Conservation (phyloP, 257 asterid genomes). For the Nemophila menziesii region DNA sequence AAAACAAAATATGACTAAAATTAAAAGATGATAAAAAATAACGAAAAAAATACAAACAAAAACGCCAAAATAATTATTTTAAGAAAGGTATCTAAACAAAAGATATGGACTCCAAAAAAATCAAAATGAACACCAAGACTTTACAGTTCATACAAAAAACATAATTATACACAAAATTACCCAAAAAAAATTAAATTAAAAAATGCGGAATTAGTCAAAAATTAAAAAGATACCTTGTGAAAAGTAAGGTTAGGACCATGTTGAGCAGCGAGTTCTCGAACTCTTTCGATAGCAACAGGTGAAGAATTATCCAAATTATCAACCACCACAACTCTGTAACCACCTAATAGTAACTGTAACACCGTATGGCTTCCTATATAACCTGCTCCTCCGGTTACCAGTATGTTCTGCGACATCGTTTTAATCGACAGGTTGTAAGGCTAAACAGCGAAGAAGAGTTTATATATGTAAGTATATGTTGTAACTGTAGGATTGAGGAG, state of each 20-base stretch:
- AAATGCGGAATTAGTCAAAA: neutral
- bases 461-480: neutral
- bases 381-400: constrained; percentile 69
- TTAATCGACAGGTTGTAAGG: neutral
- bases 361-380: constrained; percentile 75
- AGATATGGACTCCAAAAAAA: neutral
- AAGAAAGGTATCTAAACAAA: neutral
- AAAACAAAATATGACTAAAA: too few species aligned
- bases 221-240: constrained; percentile 41
- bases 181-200: neutral
- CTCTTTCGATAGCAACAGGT: constrained; percentile 50
- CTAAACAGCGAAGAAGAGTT: neutral
- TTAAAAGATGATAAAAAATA: too few species aligned
- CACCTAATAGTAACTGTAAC: constrained; percentile 67
- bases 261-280: constrained; percentile 60
- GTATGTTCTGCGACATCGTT: constrained; percentile 31
- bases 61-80: neutral
- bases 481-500: neutral
- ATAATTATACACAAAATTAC: neutral
- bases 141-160: neutral
- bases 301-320: constrained; percentile 93
- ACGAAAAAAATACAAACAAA: neutral
- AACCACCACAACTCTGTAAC: constrained; percentile 58
- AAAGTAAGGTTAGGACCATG: constrained; percentile 49
- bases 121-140: constrained; percentile 5